Evolutionary conservation across 495 filamentous ascomycete genomes (phyloP), one percentile per base, ranked within the genome.

Genomic region (Penicillium ucsense): DNA sequence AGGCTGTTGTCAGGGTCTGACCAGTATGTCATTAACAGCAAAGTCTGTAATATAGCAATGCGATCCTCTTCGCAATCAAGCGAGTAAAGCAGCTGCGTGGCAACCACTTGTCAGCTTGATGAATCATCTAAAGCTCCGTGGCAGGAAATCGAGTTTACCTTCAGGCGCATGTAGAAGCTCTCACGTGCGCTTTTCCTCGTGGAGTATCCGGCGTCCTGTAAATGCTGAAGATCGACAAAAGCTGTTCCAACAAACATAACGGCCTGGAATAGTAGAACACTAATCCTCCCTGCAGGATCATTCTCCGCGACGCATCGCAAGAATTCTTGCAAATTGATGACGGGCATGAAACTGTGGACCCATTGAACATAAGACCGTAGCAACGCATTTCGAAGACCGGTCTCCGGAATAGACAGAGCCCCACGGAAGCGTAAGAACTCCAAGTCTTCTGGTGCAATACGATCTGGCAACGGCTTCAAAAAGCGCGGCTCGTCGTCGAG

Each of bases 21-120:
- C 84, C 86, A 91, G 57, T 88, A 90, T 4, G 86, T 89, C 81
- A 92, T 85, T 27, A 94, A 71, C 6, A 94, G 70, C 0, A 91
- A 68, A 10, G 83, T 77, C 61, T 94, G 88, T 4, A 91, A 75
- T 36, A 91, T 77, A n/a, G 80, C 72, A 35, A 92, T 77, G 32
- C 86, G 84, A 48, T 89, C 84, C 36, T 80, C 78, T 63, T 94
- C 88, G 59, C 85, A 87, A 49, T 94, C 88, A 50, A 88, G 82
- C 41, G 88, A 87, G 59, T 91, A 90, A 4, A 94, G 71, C 8
- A 79, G 55, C 74, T 79, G 48, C 30, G 7, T 20, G 29, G 20
- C 29, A 0, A 31, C 8, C 5, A 20, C 20, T 10, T 5, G 41
- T 54, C 32, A 50, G 35, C 8, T 12, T 29, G 31, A 4, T 39